phyloP scores from a whole-genome alignment of 371 early-diverging fungal genomes.

The Coemansia sp. region DNA sequence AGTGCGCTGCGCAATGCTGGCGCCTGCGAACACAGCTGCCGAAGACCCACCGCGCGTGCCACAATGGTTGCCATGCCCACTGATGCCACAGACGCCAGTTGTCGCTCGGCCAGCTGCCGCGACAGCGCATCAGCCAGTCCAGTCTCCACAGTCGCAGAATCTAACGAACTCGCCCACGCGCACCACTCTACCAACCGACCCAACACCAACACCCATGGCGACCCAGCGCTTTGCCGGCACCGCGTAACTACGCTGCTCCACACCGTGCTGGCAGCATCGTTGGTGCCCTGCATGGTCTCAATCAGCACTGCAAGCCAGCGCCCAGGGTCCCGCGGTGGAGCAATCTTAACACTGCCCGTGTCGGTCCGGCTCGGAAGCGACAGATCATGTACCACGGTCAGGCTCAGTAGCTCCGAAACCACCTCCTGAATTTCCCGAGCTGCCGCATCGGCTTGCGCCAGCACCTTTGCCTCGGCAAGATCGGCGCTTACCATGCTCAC shows the following conservation, averaged over 20 bases:
- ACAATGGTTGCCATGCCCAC: background rate
- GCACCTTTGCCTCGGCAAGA: slow-evolving; percentile 1
- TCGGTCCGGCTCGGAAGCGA: background rate
- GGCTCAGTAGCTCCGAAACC: slow-evolving; percentile 19
- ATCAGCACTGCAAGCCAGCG: slow-evolving; percentile 27
- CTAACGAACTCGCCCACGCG: slow-evolving; percentile 26
- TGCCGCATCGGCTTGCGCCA: slow-evolving; percentile 14
- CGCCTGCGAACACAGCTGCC: slow-evolving; percentile 21
- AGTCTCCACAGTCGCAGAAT: slow-evolving; percentile 20
- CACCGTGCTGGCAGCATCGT: background rate
- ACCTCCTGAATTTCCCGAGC: slow-evolving; percentile 22
- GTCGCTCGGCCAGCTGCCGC: slow-evolving; percentile 3
- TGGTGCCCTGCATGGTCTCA: background rate
- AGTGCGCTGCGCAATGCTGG: slow-evolving; percentile 38
- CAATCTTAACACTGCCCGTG: background rate
- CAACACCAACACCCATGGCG: slow-evolving; percentile 33
- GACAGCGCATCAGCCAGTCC: slow-evolving; percentile 22
- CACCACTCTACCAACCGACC: slow-evolving; percentile 31
- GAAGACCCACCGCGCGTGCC: slow-evolving; percentile 26
- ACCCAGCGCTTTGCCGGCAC: slow-evolving; percentile 1
- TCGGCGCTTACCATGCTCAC: slow-evolving; percentile 11
- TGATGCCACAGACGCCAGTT: background rate
- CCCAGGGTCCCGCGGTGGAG: slow-evolving; percentile 11
- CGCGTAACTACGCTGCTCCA: slow-evolving; percentile 8
- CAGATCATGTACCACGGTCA: slow-evolving; percentile 7